Evolutionary conservation across 2,329 filamentous ascomycete species (phyloP).

Genomic region (Coleophoma eucalyptorum): DNA sequence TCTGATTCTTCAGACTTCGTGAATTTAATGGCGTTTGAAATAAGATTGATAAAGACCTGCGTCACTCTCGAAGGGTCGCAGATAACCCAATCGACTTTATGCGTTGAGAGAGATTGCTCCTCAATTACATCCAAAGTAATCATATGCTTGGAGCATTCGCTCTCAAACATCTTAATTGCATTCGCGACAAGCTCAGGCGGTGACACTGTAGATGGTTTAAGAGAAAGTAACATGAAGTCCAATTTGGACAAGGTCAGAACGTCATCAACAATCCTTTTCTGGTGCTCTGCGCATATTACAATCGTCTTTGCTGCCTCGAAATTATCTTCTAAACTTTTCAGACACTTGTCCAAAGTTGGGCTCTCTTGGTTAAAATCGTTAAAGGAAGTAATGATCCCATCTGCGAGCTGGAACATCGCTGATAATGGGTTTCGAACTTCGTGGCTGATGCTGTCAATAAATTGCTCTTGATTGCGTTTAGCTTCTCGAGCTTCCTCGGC

Average conservation of each 20-base stretch:
- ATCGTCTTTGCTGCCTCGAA: constrained; percentile 75
- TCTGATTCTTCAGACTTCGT: too few species aligned
- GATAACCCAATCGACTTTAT: constrained; percentile 58
- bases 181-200: constrained; percentile 55
- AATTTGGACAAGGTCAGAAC: constrained; percentile 69
- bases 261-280: constrained; percentile 72
- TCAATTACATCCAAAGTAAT: constrained; percentile 73
- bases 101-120: constrained; percentile 64
- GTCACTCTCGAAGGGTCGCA: constrained; percentile 60
- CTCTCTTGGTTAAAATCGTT: constrained; percentile 8
- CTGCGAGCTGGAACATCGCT: constrained; percentile 68
- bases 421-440: constrained; percentile 69
- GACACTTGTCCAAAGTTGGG: constrained; percentile 19
- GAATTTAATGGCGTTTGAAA: too few species aligned
- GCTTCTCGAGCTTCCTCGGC: constrained; percentile 49
- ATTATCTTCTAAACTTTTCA: constrained; percentile 31
- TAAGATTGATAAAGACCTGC: too few species aligned
- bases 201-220: constrained; percentile 67
- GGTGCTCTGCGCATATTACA: constrained; percentile 69
- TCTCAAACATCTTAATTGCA: neutral
- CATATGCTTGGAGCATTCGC: constrained; percentile 25
- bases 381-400: constrained; percentile 56
- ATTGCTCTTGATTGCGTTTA: constrained; percentile 72
- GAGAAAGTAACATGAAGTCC: constrained; percentile 68
- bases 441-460: constrained; percentile 72